Evolutionary conservation across 345 rosid species (phyloP).

Genomic region (Populus alba): DNA sequence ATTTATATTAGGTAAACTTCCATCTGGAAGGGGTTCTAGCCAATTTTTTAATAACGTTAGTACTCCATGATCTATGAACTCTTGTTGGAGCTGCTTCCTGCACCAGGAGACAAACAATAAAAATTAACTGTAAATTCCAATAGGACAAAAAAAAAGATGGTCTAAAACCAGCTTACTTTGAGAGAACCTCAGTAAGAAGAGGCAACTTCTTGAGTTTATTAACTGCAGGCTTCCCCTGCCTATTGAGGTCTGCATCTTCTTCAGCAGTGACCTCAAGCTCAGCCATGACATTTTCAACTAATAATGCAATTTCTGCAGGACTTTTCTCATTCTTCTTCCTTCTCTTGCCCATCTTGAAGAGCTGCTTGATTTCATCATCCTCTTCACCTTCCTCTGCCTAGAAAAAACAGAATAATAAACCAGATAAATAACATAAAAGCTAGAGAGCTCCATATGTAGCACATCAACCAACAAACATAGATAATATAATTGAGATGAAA

Average conservation of each 20-base stretch:
- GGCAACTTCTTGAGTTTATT: conserved; percentile 91
- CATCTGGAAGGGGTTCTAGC: conserved; percentile 99
- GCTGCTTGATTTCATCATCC: conserved; percentile 76
- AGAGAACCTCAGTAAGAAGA: conserved; percentile 84
- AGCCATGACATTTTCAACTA: conserved; percentile 93
- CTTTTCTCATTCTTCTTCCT: conserved; percentile 83
- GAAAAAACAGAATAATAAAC: conserved; percentile 6
- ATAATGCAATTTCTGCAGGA: conserved; percentile 82
- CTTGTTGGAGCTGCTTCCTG: conserved; percentile 97
- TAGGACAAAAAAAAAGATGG: background rate
- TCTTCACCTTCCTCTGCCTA: conserved; percentile 95
- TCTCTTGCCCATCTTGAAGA: conserved; percentile 84
- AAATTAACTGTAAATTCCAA: background rate
- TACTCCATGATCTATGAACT: conserved; percentile 94
- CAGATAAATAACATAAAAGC: background rate
- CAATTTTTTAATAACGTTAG: conserved; percentile 78
- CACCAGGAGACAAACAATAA: conserved; percentile 11
- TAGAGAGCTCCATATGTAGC: background rate
- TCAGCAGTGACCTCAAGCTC: conserved; percentile 95
- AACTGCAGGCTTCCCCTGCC: conserved; percentile 82
- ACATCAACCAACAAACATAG: background rate
- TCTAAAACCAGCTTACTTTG: conserved; percentile 61
- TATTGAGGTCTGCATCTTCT: conserved; percentile 85
- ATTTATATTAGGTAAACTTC: conserved; percentile 91
- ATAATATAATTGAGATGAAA: background rate